Evolutionary conservation across 495 filamentous ascomycete genomes (phyloP), one percentile per base, ranked within the genome.

Genomic region (Astrothelium subdiscretum): DNA sequence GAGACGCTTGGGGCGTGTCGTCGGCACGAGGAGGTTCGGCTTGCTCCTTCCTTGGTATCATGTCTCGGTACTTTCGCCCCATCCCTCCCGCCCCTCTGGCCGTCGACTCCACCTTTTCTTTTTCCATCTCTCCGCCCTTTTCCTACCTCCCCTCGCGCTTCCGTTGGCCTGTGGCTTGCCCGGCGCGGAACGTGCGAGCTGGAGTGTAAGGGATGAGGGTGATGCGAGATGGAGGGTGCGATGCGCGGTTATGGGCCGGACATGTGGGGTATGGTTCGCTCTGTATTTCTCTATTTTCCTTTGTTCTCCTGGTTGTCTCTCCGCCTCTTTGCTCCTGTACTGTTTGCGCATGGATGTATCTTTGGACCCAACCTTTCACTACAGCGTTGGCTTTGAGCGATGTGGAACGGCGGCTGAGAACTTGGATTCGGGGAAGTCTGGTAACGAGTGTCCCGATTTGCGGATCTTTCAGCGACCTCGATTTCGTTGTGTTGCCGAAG

Each of bases 41-140:
- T 54, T 54, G 48, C 48, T 54, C 48, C 48, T 54, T 54, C 48
- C 48, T 54, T 54, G 48, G 48, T 54, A 54, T 27, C 24, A 54
- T 54, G 48, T 54, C 48, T 54, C 48, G 48, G 48, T 12, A 54
- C 48, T 54, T 48, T 29, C 3, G 48, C 48, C 48, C 48, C 48
- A 54, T 54, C 20, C 48, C 48, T 54, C 48, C 48, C 48, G 48
- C 24, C 48, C 48, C 48, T 54, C 48, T 54, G 48, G 48, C 48
- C 48, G 6, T 54, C 48, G 48, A 54, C 48, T 8, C 24, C n/a
- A 12, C 5, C 24, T 20, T 5, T 27, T 11, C 24, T 20, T 5
- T 27, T 11, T 29, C 4, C 48, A 29, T 54, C 48, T 29, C 12
- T 54, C 20, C 48, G 12, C 12, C 48, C 48, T 54, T 8, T 20